These are phyloP conservation scores for Clarireedia sp. DNA, from an alignment of 2,329 filamentous ascomycete species.

Conservation along the genomic window DNA sequence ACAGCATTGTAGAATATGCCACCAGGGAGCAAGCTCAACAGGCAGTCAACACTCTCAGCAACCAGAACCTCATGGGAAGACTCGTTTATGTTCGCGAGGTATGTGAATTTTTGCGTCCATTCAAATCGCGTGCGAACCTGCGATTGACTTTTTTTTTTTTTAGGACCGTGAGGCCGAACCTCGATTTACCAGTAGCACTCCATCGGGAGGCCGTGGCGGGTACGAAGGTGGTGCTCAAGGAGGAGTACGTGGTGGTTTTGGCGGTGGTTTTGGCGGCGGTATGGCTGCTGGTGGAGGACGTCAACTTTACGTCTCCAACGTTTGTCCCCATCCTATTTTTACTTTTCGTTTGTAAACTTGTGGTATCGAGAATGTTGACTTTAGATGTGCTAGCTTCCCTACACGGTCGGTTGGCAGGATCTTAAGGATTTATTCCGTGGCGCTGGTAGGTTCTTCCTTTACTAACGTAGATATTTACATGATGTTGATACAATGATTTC, in stretches of 20 bases:
- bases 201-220: slow-evolving; percentile 54
- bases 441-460: slow-evolving; percentile 62
- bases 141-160: slow-evolving; percentile 14
- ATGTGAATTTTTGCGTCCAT: slow-evolving; percentile 28
- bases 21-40: slow-evolving; percentile 98
- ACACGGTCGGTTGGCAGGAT: slow-evolving; percentile 97
- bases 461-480: slow-evolving; percentile 22
- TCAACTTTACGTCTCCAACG: slow-evolving; percentile 97
- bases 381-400: slow-evolving; percentile 65
- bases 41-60: slow-evolving; percentile 95
- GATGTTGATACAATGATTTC: slow-evolving; percentile 19
- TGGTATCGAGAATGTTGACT: slow-evolving; percentile 32
- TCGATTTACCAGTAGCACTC: slow-evolving; percentile 72
- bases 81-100: slow-evolving; percentile 98
- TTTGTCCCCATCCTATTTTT: slow-evolving; percentile 52
- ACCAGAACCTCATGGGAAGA: slow-evolving; percentile 97
- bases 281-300: slow-evolving; percentile 55
- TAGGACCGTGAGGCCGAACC: slow-evolving; percentile 97
- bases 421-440: slow-evolving; percentile 97
- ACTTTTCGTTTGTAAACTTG: slow-evolving; percentile 19
- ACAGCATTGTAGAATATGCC: slow-evolving; percentile 99
- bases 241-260: slow-evolving; percentile 9
- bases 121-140: neutral
- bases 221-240: slow-evolving; percentile 30
- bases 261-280: slow-evolving; percentile 33